phyloP scores from a whole-genome alignment of 805 yeast species.

The Yarrowia keelungensis region DNA sequence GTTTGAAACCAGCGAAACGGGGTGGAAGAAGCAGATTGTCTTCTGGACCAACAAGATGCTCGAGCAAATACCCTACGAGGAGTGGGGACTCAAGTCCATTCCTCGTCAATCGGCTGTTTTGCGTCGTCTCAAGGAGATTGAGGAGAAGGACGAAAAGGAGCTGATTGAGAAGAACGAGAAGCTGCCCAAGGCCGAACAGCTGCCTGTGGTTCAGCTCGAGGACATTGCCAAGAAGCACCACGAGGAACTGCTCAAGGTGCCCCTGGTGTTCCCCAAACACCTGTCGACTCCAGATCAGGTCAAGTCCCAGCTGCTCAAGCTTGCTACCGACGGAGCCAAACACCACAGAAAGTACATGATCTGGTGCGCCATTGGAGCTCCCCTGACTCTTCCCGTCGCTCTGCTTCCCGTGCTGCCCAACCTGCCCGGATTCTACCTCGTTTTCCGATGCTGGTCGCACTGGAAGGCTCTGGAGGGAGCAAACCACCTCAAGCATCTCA shows the following conservation, averaged over 20 bases:
- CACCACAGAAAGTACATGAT: constrained; percentile 65
- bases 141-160: constrained; percentile 39
- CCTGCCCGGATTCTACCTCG: constrained; percentile 86
- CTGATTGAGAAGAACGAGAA: constrained; percentile 40
- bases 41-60: constrained; percentile 59
- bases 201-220: constrained; percentile 41
- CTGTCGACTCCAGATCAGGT: constrained; percentile 50
- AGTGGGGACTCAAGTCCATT: constrained; percentile 72
- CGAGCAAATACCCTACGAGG: constrained; percentile 78
- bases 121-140: constrained; percentile 54
- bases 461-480: constrained; percentile 80
- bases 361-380: constrained; percentile 65
- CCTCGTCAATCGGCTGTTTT: constrained; percentile 72
- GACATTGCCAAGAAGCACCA: constrained; percentile 41
- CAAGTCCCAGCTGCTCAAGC: constrained; percentile 52
- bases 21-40: constrained; percentile 67
- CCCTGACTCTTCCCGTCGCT: constrained; percentile 80
- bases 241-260: constrained; percentile 46
- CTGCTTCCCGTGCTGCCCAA: constrained; percentile 87
- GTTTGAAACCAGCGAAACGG: constrained; percentile 60
- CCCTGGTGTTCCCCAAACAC: constrained; percentile 59
- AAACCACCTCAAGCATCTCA: constrained; percentile 64
- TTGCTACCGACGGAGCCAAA: constrained; percentile 56
- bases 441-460: constrained; percentile 84
- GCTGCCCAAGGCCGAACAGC: constrained; percentile 39